phyloP scores from a whole-genome alignment of 2,329 filamentous ascomycete species.

The Bipolaris bicolor region DNA sequence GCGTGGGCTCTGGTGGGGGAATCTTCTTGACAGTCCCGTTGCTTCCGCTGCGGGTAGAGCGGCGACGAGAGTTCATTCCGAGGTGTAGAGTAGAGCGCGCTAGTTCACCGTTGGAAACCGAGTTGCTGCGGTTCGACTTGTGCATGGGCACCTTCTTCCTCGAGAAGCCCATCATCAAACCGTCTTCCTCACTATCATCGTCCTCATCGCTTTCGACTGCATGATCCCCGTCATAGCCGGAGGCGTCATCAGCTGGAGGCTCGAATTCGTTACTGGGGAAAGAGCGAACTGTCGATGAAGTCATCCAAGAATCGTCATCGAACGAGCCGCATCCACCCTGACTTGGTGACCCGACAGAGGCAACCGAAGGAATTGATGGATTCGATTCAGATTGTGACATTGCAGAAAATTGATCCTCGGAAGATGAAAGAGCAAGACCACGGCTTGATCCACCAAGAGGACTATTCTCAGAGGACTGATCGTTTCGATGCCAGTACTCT shows the following conservation, averaged over 20 bases:
- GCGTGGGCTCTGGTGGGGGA: constrained; percentile 31
- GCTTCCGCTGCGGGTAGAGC: constrained; percentile 56
- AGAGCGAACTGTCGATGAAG: constrained; percentile 45
- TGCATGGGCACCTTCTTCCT: constrained; percentile 44
- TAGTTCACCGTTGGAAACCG: constrained; percentile 47
- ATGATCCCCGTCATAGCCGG: constrained; percentile 50
- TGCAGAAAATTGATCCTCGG: constrained; percentile 55
- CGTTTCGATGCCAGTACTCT: constrained; percentile 39
- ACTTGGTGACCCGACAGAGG: constrained; percentile 56
- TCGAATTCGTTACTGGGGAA: constrained; percentile 41
- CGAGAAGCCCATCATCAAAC: constrained; percentile 45
- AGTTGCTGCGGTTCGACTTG: constrained; percentile 44
- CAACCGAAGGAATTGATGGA: constrained; percentile 58
- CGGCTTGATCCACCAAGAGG: constrained; percentile 43
- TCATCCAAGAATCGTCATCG: constrained; percentile 28
- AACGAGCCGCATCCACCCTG: constrained; percentile 41
- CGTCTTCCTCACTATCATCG: constrained; percentile 50
- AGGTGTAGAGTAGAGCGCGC: constrained; percentile 38
- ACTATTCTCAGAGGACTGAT: constrained; percentile 50
- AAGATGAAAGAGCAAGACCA: constrained; percentile 53
- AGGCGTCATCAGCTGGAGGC: constrained; percentile 39
- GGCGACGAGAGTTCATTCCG: constrained; percentile 39
- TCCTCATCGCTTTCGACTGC: constrained; percentile 52
- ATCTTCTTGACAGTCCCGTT: constrained; percentile 59
- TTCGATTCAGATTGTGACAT: constrained; percentile 59